Evolutionary conservation across 768 basidiomycete species (phyloP).

Genomic region (Naganishia randhawae): DNA sequence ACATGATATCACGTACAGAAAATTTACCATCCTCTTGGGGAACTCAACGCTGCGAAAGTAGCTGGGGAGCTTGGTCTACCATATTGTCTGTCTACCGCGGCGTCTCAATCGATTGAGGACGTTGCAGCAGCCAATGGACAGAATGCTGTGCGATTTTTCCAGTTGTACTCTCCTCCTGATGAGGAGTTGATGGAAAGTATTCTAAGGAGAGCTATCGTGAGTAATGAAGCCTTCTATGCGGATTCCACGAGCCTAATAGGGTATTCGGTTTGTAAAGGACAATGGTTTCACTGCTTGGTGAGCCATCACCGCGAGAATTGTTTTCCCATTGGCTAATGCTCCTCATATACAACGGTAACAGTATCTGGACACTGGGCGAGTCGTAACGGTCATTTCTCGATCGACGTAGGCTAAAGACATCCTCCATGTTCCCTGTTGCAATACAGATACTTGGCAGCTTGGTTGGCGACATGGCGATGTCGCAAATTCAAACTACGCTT

Average conservation of each 20-base stretch:
- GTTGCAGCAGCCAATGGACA: conserved; percentile 66
- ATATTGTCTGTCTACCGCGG: conserved; percentile 71
- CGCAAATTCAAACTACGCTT: conserved; percentile 58
- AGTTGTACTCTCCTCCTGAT: conserved; percentile 60
- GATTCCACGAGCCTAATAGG: conserved; percentile 39
- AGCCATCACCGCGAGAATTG: neutral
- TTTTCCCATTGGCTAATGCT: neutral
- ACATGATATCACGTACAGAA: too few relatives aligned
- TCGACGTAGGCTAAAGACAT: conserved; percentile 24
- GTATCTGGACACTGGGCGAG: conserved; percentile 23
- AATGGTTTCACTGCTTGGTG: conserved; percentile 52
- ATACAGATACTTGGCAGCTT: conserved; percentile 55
- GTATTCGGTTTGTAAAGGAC: neutral
- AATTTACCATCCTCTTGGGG: conserved; percentile 67
- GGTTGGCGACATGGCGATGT: conserved; percentile 53
- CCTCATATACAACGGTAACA: neutral
- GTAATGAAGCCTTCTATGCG: conserved; percentile 27
- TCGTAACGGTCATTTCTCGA: neutral
- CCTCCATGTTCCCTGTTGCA: neutral
- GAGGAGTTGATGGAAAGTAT: conserved; percentile 57
- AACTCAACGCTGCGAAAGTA: conserved; percentile 66
- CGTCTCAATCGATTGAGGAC: conserved; percentile 68
- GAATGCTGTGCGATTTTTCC: conserved; percentile 56
- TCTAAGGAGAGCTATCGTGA: conserved; percentile 50
- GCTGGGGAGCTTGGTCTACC: conserved; percentile 64